Conservation (phyloP, 495 filamentous ascomycete species). For the Jackrogersella multiformis region DNA sequence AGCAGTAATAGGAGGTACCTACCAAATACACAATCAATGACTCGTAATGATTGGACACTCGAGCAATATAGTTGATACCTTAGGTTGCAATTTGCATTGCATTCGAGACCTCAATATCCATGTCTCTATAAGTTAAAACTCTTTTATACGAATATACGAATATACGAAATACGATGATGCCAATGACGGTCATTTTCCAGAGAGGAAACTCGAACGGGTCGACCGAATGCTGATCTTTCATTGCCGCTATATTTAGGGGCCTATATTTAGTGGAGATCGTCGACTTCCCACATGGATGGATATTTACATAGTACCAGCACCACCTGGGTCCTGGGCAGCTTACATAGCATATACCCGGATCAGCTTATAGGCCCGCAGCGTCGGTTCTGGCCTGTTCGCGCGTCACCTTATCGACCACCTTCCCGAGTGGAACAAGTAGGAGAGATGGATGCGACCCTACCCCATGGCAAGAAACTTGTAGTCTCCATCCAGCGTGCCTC, state of each 20-base stretch:
- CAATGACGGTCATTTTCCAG: no score
- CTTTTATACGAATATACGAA: no score
- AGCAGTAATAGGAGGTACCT: not conserved
- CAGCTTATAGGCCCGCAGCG: not conserved
- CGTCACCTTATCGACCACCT: slow-evolving; percentile 16
- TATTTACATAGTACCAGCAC: not conserved
- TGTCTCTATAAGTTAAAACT: no score
- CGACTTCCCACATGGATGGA: not conserved
- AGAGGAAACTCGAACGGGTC: not conserved
- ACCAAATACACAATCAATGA: no score
- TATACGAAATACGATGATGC: no score
- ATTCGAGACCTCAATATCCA: no score
- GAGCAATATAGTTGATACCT: no score
- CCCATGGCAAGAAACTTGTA: not conserved
- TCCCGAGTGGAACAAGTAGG: slow-evolving; percentile 36
- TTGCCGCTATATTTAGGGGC: not conserved
- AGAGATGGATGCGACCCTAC: slow-evolving; percentile 25
- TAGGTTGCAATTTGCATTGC: no score
- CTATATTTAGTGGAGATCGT: slow-evolving; percentile 20
- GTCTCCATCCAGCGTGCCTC: slow-evolving; percentile 6
- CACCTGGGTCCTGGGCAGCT: not conserved
- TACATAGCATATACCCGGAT: not conserved
- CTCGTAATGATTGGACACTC: not conserved
- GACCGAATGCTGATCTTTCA: slow-evolving; percentile 3
- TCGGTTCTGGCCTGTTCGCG: not conserved